Base-by-base conservation (phyloP, 352 stramenopile genomes). In the Globisporangium parvum region DNA sequence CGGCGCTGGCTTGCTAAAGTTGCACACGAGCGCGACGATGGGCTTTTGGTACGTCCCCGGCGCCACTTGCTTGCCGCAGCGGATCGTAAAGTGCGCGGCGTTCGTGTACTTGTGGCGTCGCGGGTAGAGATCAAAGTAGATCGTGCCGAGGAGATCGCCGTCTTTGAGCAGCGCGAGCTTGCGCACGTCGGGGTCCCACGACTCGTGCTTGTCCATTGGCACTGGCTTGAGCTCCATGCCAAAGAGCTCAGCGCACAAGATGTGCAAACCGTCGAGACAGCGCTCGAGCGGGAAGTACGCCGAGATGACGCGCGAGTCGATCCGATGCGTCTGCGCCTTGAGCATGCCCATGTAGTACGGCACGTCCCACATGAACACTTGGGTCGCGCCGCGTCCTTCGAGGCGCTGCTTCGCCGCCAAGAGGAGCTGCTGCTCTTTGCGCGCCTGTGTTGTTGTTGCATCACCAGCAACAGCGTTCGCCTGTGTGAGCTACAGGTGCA, bases 61-160 rank as follows among this genome's bases (percentile, higher is more conserved):
- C 18, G 56, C 66, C 40, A 86, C 28, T 12, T 64, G 69, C 60
- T 90, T 92, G 46, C 96, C 95, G 67, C 96, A 98, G 37, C 91
- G 91, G 55, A 99, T 93, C 5, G 96, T 98, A 65, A 98, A 99
- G 73, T 99, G 88, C 23, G 88, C 87, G 10, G 87, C 85, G 55
- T 93, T 85, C 45, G 76, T 82, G 65, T 93, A 93, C 67, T 96
- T 96, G 72, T 85, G 64, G 11, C 60, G 66, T 21, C 96, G 78
- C 26, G 91, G 88, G 74, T 98, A 96, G 59, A 98, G 65, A 66
- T 99, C 96, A 44, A 98, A 89, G 74, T 98, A 98, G 56, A 98
- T 95, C 23, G 80, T 90, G 4, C 95, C 95, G 11, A 98, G 57
- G 20, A 67, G 75, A 50, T 82, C 60, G 35, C 72, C 76, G 15